Conservation (phyloP, 2,329 filamentous ascomycete genomes). For the Claviceps arundinis region DNA sequence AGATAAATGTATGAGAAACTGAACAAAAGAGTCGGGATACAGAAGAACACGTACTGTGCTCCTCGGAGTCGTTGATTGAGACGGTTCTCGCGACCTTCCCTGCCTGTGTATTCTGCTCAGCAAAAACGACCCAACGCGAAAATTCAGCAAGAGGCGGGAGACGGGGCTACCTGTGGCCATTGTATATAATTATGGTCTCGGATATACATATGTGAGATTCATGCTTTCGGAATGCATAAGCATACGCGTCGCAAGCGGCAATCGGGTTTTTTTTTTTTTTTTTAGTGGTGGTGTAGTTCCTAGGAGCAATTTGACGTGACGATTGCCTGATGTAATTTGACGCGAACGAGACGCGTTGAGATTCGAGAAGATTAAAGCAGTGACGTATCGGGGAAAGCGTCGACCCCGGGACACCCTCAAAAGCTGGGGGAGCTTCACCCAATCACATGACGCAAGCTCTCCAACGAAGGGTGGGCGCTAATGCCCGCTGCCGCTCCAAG, state of each 20-base stretch:
- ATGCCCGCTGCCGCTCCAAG: too few relatives aligned
- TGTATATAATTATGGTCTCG: neutral
- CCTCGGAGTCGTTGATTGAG: constrained; percentile 53
- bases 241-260: neutral
- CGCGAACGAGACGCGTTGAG: constrained; percentile 2
- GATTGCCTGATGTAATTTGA: neutral
- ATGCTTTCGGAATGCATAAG: neutral
- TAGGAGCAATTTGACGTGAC: neutral
- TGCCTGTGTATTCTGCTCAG: constrained; percentile 12
- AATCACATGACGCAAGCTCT: constrained; percentile 1
- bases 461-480: neutral
- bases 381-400: neutral
- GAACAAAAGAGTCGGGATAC: neutral
- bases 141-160: neutral
- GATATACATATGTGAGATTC: neutral
- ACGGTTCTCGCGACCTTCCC: constrained; percentile 44
- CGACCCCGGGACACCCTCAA: neutral
- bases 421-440: neutral
- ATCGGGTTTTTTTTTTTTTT: neutral
- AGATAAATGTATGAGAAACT: constrained; percentile 4
- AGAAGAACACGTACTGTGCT: constrained; percentile 37
- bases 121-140: neutral
- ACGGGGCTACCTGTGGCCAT: constrained; percentile 2
- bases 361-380: neutral
- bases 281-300: neutral